Evolutionary conservation across 257 asterid species (phyloP), one percentile per base, ranked within the genome.

Genomic region (Leptodermis oblonga): DNA sequence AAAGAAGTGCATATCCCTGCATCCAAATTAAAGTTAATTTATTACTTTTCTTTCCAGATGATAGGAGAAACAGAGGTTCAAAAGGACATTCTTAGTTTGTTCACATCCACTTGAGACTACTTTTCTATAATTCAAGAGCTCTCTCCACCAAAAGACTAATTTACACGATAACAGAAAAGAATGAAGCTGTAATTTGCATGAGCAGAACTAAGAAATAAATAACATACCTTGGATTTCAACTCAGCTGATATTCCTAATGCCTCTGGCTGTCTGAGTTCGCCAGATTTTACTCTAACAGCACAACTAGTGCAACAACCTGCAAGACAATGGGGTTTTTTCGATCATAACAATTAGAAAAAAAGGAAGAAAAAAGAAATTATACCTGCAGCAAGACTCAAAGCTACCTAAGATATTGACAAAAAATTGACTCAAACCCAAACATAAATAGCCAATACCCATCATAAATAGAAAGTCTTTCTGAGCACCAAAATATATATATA

Each of bases 1-100:
- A 93, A n/a, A 93, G 90, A 79, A 93, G 97, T 18, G 99, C 99
- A 85, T 93, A 93, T 10, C 99, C 99, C 98, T 92, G 74, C 77
- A 81, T 58, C 60, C 74, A 82, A 67, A 65, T 2, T 25, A 20
- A 23, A 28, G 15, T 45, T 48, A 3, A 7, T 14, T 23, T 25
- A 58, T 52, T 59, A 1, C 0, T 65, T 30, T 45, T 7, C 13
- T 10, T 46, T 48, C 33, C 22, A 26, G 39, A 4, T 43, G 56
- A 30, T 30, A 20, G 17, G 53, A 26, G 15, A 28, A 26, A 39
- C 18, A 7, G 37, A 15, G 54, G 22, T 49, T n/a, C 0, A 58
- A 10, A 28, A 13, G 36, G 37, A 15, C 36, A 46, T 13, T 25
- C 23, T 25, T 12, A 25, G 25, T 11, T 42, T 41, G n/a, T 45